Conservation (phyloP, 1,139 yeast genomes). For the Protomyces lactucae-debilis region DNA sequence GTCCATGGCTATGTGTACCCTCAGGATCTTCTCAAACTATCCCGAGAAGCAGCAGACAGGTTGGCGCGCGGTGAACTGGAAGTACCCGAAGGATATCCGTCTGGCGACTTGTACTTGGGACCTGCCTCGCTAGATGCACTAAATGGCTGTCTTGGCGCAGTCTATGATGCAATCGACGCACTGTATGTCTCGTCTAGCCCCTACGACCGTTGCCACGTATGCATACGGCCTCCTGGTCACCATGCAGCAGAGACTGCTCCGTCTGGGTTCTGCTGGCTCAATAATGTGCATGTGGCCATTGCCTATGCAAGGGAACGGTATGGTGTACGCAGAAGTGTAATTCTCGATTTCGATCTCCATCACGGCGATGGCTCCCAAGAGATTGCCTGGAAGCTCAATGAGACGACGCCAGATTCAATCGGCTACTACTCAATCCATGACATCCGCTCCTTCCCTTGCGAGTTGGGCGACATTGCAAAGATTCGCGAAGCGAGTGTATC, state of each 20-base stretch:
- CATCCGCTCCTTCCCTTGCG: slow-evolving; percentile 82
- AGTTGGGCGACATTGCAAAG: slow-evolving; percentile 54
- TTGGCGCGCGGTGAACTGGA: slow-evolving; percentile 57
- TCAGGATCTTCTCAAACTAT: slow-evolving; percentile 52
- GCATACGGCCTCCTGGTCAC: slow-evolving; percentile 77
- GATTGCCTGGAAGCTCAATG: slow-evolving; percentile 65
- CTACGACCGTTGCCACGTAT: slow-evolving; percentile 25
- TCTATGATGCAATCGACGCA: slow-evolving; percentile 67
- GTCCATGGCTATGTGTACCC: slow-evolving; percentile 83
- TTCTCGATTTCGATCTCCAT: slow-evolving; percentile 77
- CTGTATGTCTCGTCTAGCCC: slow-evolving; percentile 39
- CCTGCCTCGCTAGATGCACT: slow-evolving; percentile 66
- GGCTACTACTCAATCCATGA: slow-evolving; percentile 85
- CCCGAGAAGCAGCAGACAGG: slow-evolving; percentile 56
- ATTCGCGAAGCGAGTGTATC: slow-evolving; percentile 71
- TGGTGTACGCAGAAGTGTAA: slow-evolving; percentile 73
- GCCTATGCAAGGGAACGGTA: slow-evolving; percentile 67
- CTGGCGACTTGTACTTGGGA: slow-evolving; percentile 74
- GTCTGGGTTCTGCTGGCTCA: slow-evolving; percentile 79
- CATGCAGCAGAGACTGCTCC: slow-evolving; percentile 83
- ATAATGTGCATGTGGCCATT: slow-evolving; percentile 76
- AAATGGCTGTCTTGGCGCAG: slow-evolving; percentile 74
- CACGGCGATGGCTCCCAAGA: slow-evolving; percentile 95
- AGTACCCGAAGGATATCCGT: slow-evolving; percentile 77
- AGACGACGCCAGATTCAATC: slow-evolving; percentile 50